Evolutionary conservation across 441 rosid species (phyloP), one percentile per base, ranked within the genome.

Genomic region (Sinapis alba): DNA sequence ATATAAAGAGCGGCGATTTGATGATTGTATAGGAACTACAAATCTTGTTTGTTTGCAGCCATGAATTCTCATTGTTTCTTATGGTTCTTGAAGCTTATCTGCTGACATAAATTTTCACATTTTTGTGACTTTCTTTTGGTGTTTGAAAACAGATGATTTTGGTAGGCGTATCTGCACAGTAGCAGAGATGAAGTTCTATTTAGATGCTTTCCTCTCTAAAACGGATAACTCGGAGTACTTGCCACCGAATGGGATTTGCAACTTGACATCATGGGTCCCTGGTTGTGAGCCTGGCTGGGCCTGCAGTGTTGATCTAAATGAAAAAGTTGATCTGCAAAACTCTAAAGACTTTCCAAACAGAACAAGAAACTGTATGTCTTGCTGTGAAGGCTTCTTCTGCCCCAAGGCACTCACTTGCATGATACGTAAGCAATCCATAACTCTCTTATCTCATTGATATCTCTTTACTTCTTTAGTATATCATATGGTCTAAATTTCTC

Each of bases 281-380:
- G 98, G 99, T 64, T 96, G 99, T 84, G 99, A 96, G 75, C 97
- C 99, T 4, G 98, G 99, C 72, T 96, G 99, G 98, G 90, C 87
- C 50, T 96, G 99, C 83, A 87, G 93, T 76, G 62, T 68, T 19
- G 89, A 80, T 54, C 51, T 11, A 27, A 60, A 68, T 61, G 83
- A 84, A 77, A 76, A 68, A 65, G 84, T 87, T 36, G 92, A 91
- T 74, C 81, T 89, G 15, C 47, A 80, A 68, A 83, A 93, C 78
- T 88, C 90, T 9, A 69, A 0, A 43, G 71, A 70, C 2, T 78
- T 90, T 79, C 99, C 97, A 51, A 65, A 78, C 30, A 84, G 99
- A 80, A 91, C 84, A 75, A 57, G 4, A 20, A 67, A 50, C 76
- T 93, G 97, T 79, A 82, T 86, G 76, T 12, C 89, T 64, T 96